These are phyloP conservation scores for Chlamydomonas incerta DNA, from an alignment of 139 green algal genomes.

Conservation along the genomic window DNA sequence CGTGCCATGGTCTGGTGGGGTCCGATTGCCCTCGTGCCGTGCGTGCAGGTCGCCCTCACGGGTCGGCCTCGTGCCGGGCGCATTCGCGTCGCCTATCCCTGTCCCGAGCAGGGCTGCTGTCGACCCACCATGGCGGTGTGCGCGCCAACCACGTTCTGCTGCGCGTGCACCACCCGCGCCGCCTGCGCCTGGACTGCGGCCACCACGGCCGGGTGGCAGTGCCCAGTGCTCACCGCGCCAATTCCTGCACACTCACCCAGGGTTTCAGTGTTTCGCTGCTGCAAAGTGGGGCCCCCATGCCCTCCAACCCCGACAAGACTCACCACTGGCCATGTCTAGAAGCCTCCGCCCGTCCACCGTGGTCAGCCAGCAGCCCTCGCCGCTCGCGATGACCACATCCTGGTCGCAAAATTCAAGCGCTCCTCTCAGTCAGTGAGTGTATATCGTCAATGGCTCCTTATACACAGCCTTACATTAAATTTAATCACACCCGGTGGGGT, in stretches of 20 bases:
- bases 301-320: not conserved
- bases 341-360: conserved; percentile 72
- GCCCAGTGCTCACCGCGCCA: conserved; percentile 81
- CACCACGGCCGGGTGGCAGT: conserved; percentile 88
- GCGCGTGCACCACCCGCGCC: conserved; percentile 75
- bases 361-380: conserved; percentile 73
- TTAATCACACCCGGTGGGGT: conserved; percentile 26
- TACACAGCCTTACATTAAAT: conserved; percentile 16
- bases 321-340: conserved; percentile 80
- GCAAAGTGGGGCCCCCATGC: too few relatives aligned
- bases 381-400: conserved; percentile 74
- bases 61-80: too few relatives aligned
- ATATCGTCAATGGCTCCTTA: not conserved
- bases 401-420: conserved; percentile 41
- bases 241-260: conserved; percentile 65
- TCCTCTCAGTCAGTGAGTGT: not conserved
- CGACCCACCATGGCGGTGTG: conserved; percentile 45
- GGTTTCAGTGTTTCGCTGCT: not conserved
- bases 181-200: conserved; percentile 83
- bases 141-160: conserved; percentile 85
- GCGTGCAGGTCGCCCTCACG: too few relatives aligned
- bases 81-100: too few relatives aligned
- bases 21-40: too few relatives aligned
- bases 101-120: too few relatives aligned
- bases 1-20: too few relatives aligned